These are phyloP conservation scores for Trichoderma hamatum DNA, from an alignment of 2,329 filamentous ascomycete species.

Conservation along the genomic window DNA sequence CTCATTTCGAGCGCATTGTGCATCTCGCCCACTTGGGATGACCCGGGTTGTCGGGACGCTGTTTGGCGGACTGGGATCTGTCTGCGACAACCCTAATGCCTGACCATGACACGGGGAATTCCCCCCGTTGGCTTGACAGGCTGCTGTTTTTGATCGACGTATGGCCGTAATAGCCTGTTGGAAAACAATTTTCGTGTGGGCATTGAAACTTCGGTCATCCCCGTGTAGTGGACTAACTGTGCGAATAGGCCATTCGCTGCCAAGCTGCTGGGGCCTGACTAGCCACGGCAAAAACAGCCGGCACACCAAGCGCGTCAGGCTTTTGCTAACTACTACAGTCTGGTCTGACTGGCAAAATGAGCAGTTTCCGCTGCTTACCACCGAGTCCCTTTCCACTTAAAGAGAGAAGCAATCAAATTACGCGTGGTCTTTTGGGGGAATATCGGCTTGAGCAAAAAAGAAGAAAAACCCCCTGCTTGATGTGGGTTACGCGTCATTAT, in stretches of 20 bases:
- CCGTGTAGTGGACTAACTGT: slow-evolving; percentile 18
- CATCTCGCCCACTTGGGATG: slow-evolving; percentile 10
- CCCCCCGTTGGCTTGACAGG: background rate
- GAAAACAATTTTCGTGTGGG: background rate
- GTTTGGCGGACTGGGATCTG: slow-evolving; percentile 9
- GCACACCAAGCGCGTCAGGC: slow-evolving; percentile 7
- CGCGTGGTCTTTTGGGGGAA: slow-evolving; percentile 5
- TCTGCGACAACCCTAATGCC: slow-evolving; percentile 13
- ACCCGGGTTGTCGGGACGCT: slow-evolving; percentile 27
- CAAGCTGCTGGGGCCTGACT: slow-evolving; percentile 10
- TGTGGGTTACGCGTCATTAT: slow-evolving; percentile 13
- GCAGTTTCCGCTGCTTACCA: slow-evolving; percentile 7
- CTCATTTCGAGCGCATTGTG: slow-evolving; percentile 17
- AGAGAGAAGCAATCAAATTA: background rate
- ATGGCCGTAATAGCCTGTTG: background rate
- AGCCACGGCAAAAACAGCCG: slow-evolving; percentile 23
- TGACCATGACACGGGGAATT: slow-evolving; percentile 7
- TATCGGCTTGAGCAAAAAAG: background rate
- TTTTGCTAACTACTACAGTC: slow-evolving; percentile 13
- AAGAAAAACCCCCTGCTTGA: background rate
- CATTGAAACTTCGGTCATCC: slow-evolving; percentile 25
- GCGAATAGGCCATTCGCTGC: slow-evolving; percentile 8
- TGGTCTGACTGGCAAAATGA: slow-evolving; percentile 8
- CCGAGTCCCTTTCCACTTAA: background rate
- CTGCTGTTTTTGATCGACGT: slow-evolving; percentile 20